Conservation (phyloP, 768 basidiomycete species). For the Wakefieldia striispora region DNA sequence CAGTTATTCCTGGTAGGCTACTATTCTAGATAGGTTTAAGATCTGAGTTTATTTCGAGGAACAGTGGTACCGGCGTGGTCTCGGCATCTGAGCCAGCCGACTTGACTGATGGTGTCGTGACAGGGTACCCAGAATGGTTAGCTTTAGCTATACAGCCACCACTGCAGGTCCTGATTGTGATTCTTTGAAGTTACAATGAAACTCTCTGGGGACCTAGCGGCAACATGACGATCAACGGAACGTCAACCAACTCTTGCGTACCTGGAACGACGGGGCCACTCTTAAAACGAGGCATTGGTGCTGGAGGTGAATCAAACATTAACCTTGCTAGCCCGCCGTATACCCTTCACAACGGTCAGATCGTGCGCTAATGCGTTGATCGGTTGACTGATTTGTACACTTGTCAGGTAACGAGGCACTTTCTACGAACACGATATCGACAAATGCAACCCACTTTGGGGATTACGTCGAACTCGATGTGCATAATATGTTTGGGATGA, state of each 20-base stretch:
- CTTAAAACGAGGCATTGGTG: constrained; percentile 47
- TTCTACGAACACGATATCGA: constrained; percentile 56
- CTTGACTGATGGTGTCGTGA: constrained; percentile 46
- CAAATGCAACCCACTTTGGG: constrained; percentile 66
- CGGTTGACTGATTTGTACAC: neutral
- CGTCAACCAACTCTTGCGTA: constrained; percentile 46
- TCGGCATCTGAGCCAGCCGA: constrained; percentile 58
- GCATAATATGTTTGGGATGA: constrained; percentile 70
- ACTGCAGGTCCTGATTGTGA: neutral
- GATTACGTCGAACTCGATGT: constrained; percentile 64
- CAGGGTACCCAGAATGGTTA: constrained; percentile 69
- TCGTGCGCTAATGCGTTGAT: neutral
- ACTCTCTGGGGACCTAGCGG: constrained; percentile 65
- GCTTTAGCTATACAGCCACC: neutral
- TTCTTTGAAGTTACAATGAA: constrained; percentile 51
- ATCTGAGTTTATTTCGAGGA: constrained; percentile 1
- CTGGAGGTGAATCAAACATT: constrained; percentile 44
- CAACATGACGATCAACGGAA: constrained; percentile 71
- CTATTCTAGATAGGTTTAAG: too few relatives aligned
- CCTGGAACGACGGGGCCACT: constrained; percentile 18
- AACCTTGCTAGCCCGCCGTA: constrained; percentile 63
- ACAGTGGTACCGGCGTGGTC: constrained; percentile 48
- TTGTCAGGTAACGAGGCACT: constrained; percentile 48
- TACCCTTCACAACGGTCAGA: constrained; percentile 66
- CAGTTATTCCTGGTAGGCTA: constrained; percentile 49